Evolutionary conservation across 2,329 filamentous ascomycete species (phyloP).

Genomic region (Aspergillus sp.): DNA sequence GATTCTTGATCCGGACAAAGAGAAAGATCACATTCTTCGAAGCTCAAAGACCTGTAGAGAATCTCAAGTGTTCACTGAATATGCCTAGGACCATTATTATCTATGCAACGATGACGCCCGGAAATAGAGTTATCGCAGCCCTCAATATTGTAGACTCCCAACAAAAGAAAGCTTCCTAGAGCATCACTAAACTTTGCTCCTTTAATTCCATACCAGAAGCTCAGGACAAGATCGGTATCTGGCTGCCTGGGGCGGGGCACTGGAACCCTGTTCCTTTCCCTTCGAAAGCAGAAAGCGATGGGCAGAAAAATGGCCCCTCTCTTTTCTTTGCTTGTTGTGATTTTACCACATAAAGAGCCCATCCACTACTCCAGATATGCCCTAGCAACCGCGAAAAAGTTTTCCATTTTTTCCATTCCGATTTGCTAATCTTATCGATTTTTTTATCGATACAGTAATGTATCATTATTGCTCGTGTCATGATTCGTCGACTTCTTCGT

Average conservation of each 20-base stretch:
- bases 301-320: slow-evolving; percentile 23
- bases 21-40: slow-evolving; percentile 1
- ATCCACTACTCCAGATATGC: slow-evolving; percentile 29
- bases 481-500: slow-evolving; percentile 24
- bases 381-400: slow-evolving; percentile 34
- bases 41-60: not conserved
- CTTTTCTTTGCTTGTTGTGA: slow-evolving; percentile 39
- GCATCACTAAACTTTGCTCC: not conserved
- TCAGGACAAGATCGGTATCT: not conserved
- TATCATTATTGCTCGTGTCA: slow-evolving; percentile 1
- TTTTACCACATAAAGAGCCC: slow-evolving; percentile 38
- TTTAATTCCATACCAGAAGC: not conserved
- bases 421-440: not conserved
- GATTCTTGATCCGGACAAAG: not conserved
- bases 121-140: not conserved
- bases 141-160: not conserved
- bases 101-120: not conserved
- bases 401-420: not conserved
- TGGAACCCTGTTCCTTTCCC: not conserved
- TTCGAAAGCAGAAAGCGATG: not conserved
- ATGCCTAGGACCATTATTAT: not conserved
- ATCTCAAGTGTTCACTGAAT: not conserved
- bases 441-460: not conserved
- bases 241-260: slow-evolving; percentile 9
- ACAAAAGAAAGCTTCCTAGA: not conserved